Evolutionary conservation across 2,329 filamentous ascomycete species (phyloP).

Genomic region (Corynespora cassiicola): DNA sequence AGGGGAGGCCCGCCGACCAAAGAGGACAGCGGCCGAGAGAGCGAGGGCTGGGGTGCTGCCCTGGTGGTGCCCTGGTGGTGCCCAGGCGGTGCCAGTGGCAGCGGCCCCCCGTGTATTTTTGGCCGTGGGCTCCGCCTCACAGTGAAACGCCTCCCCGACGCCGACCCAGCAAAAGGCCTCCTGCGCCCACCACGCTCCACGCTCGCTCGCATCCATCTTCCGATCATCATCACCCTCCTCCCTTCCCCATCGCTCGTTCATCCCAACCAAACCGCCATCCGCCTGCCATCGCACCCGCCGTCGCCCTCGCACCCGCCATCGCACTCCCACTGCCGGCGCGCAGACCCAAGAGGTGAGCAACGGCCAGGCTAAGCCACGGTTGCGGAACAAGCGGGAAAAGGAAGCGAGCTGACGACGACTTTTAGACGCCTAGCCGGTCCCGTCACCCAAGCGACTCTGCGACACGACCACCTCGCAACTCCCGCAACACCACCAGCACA

Average conservation of each 20-base stretch:
- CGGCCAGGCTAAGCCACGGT: conserved; percentile 36
- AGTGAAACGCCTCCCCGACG: conserved; percentile 30
- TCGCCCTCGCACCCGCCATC: conserved; percentile 1
- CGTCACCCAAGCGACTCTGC: conserved; percentile 16
- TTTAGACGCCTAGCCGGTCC: conserved; percentile 39
- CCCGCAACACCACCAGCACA: conserved; percentile 28
- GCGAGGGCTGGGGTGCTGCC: background rate
- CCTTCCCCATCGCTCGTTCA: background rate
- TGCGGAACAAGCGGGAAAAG: conserved; percentile 36
- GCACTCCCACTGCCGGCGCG: no score
- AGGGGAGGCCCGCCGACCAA: conserved; percentile 4
- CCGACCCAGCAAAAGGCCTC: conserved; percentile 33
- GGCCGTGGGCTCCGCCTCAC: conserved; percentile 16
- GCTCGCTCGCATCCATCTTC: conserved; percentile 11
- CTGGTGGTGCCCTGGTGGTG: background rate
- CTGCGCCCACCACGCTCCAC: conserved; percentile 12
- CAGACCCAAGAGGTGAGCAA: no score
- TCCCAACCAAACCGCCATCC: no score
- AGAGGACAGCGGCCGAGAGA: no score
- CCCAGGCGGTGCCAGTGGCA: no score
- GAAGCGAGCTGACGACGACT: conserved; percentile 46
- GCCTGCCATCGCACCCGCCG: no score
- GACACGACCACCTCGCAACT: conserved; percentile 20
- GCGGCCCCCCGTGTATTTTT: no score
- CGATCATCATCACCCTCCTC: conserved; percentile 6